Base-by-base conservation (phyloP, 805 yeast species). In the Yamadazyma sp. region DNA sequence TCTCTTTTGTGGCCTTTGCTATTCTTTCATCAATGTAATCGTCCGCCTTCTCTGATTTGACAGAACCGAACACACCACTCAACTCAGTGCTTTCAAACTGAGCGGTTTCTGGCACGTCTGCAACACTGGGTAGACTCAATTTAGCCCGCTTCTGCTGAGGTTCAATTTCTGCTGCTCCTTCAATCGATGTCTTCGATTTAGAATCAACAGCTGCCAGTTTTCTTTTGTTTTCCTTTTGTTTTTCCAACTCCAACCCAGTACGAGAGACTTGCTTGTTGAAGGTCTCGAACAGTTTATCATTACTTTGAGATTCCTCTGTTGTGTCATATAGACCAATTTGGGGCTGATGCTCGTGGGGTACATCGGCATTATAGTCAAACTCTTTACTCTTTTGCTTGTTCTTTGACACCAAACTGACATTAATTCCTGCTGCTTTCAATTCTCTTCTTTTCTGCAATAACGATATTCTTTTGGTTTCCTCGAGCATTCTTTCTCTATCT, bases 321-420 rank as follows among this genome's bases (percentile, higher is more conserved):
- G 80, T 78, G 50, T 84, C 90, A 54, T 82, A 85, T 14, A 77
- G 59, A 0, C 96, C 96, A 0, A 62, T 66, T 3, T 70, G 73
- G 0, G 95, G 91, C 11, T 59, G 60, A 42, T 78, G 80, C 50
- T 89, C 93, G 50, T 84, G 83, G 0, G 91, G 87, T 7, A 90
- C 78, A 49, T 85, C 96, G 1, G 79, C 83, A 54, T 83, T 86
- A 57, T 86, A 88, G 55, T 90, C 96, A 55, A 85, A 77, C 42
- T 80, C 82, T 22, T 75, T 76, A 16, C 74, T 66, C 32, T 66
- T 71, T 47, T 73, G 73, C 53, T 75, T 77, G 53, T 73, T 80
- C 36, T 68, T 69, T 13, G 71, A 70, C 44, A 68, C 73, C 33
- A 81, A 57, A 14, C 75, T 69, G 2, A 70, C 62, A 22, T 70